A percentile compares a stretch with the other conserved stretches of the same genome.
Conservation (phyloP, 257 asterid genomes). For the Solanum habrochaites region DNA sequence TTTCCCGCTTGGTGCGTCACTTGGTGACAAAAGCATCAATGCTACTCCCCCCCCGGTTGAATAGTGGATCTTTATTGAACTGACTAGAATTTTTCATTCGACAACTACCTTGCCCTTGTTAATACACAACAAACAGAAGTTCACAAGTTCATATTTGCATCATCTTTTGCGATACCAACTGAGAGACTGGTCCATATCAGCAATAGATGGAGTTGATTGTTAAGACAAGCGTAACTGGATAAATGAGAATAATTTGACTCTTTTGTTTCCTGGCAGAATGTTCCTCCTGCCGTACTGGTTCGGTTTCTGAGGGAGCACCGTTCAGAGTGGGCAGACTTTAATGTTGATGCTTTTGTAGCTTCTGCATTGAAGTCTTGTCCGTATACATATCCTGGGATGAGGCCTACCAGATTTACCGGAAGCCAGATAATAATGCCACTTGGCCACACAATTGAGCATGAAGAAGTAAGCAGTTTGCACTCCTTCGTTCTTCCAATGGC, state of each 20-base stretch:
- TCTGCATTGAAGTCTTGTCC: constrained; percentile 65
- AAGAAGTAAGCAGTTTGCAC: constrained; percentile 46
- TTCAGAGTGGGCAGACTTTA: constrained; percentile 99
- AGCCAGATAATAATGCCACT: constrained; percentile 93
- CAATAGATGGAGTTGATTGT: not conserved
- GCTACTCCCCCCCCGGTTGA: constrained; percentile 92
- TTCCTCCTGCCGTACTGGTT: constrained; percentile 81
- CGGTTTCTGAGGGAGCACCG: constrained; percentile 95
- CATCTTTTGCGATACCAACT: not conserved
- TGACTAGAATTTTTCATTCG: not conserved
- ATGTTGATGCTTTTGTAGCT: constrained; percentile 80
- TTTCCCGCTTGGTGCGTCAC: constrained; percentile 61
- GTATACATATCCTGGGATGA: constrained; percentile 67
- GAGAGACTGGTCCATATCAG: not conserved
- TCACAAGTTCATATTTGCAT: not conserved
- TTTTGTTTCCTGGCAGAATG: constrained; percentile 41
- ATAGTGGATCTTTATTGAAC: not conserved
- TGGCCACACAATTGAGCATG: constrained; percentile 91
- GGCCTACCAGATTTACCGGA: constrained; percentile 88
- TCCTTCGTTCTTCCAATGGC: not conserved
- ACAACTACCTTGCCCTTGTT: not conserved
- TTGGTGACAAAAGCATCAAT: constrained; percentile 96
- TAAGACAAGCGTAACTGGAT: not conserved
- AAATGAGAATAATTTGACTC: not conserved
- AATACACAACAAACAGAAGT: not conserved